Evolutionary conservation across 2,329 filamentous ascomycete species (phyloP).

Genomic region (Microsporum ferrugineum): DNA sequence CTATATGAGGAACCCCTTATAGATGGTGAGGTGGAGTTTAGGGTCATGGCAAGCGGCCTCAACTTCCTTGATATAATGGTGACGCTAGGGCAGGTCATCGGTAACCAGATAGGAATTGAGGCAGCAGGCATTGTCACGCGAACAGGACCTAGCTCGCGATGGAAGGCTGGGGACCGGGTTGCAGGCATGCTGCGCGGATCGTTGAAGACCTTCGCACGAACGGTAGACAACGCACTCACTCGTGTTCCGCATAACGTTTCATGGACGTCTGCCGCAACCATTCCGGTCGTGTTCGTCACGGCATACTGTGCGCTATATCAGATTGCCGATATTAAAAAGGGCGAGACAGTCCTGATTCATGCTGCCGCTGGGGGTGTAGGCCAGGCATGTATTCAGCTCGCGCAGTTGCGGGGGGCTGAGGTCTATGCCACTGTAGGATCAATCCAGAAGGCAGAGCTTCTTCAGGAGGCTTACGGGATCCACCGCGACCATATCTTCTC

Average conservation of each 20-base stretch:
- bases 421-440: constrained; percentile 16
- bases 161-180: constrained; percentile 11
- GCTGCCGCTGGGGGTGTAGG: constrained; percentile 17
- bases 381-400: constrained; percentile 16
- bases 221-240: constrained; percentile 2
- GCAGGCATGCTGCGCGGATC: constrained; percentile 5
- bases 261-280: constrained; percentile 14
- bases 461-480: constrained; percentile 12
- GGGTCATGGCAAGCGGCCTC: constrained; percentile 22
- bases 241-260: constrained; percentile 13
- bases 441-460: constrained; percentile 12
- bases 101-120: constrained; percentile 4
- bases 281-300: constrained; percentile 12
- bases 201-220: constrained; percentile 4
- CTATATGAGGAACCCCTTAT: neutral
- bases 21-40: constrained; percentile 21
- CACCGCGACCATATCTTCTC: constrained; percentile 12
- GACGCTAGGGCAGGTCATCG: neutral
- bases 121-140: constrained; percentile 9
- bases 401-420: constrained; percentile 14
- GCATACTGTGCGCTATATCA: constrained; percentile 12
- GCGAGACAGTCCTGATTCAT: constrained; percentile 17
- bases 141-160: neutral
- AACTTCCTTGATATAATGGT: constrained; percentile 18
- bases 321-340: constrained; percentile 12